Percentiles rank a stretch among this genome's conserved stretches.
Conservation (phyloP, 2,329 filamentous ascomycete genomes). For the Fusarium sp. region DNA sequence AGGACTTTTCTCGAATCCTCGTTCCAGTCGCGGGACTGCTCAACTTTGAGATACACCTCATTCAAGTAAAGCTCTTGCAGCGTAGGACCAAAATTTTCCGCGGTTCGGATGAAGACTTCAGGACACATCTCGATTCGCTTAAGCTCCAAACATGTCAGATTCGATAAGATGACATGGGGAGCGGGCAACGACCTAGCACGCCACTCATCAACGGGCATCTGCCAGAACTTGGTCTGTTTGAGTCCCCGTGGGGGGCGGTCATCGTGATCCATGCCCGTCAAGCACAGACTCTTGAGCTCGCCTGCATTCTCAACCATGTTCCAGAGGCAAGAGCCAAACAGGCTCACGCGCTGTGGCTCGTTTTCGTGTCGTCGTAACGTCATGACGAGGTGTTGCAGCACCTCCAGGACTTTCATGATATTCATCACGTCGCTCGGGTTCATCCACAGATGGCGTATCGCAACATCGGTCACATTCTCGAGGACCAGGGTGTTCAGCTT, state of each 20-base stretch:
- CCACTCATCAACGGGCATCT: conserved; percentile 59
- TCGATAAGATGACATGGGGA: conserved; percentile 54
- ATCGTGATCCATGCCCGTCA: conserved; percentile 63
- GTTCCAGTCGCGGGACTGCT: conserved; percentile 55
- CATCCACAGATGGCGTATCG: conserved; percentile 64
- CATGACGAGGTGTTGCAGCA: conserved; percentile 63
- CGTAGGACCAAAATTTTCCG: conserved; percentile 55
- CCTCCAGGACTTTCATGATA: conserved; percentile 60
- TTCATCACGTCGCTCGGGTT: conserved; percentile 68
- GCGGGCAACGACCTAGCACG: conserved; percentile 56
- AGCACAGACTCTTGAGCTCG: conserved; percentile 62
- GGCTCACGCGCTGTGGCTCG: conserved; percentile 51
- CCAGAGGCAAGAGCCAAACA: conserved; percentile 66
- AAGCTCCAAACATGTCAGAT: conserved; percentile 62
- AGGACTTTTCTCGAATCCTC: conserved; percentile 55
- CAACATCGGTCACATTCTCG: conserved; percentile 66
- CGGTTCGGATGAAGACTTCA: conserved; percentile 54
- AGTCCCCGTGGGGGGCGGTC: conserved; percentile 55
- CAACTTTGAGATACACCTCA: conserved; percentile 62
- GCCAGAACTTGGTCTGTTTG: conserved; percentile 57
- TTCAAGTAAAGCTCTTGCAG: conserved; percentile 64
- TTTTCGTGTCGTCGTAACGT: conserved; percentile 63
- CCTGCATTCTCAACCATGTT: conserved; percentile 63
- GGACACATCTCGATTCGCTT: conserved; percentile 59
- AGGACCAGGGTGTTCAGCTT: conserved; percentile 63